A percentile compares a stretch with the other conserved stretches of the same genome.
These are phyloP conservation scores for Ascochyta fabae DNA, from an alignment of 2,329 filamentous ascomycete species.

Conservation along the genomic window DNA sequence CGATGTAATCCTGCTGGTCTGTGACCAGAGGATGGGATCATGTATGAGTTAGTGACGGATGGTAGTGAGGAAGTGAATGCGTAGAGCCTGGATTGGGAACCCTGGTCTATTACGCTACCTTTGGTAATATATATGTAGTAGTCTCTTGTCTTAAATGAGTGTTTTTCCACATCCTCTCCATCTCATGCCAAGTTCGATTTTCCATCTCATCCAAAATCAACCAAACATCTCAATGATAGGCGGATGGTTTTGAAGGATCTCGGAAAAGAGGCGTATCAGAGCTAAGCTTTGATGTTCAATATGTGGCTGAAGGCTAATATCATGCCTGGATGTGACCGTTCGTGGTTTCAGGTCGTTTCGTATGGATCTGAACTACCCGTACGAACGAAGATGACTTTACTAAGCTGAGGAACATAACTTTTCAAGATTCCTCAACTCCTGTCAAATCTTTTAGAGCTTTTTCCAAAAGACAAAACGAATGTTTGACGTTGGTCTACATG, in stretches of 20 bases:
- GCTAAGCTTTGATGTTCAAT: slow-evolving; percentile 9
- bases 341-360: slow-evolving; percentile 1
- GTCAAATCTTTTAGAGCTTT: no score
- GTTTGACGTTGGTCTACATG: no score
- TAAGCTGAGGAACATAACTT: no score
- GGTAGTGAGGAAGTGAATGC: slow-evolving; percentile 12
- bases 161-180: neutral
- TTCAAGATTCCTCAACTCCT: no score
- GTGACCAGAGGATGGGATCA: slow-evolving; percentile 9
- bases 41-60: slow-evolving; percentile 1
- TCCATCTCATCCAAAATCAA: neutral
- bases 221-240: no score
- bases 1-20: slow-evolving; percentile 12
- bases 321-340: neutral
- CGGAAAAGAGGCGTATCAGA: neutral
- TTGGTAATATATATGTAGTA: slow-evolving; percentile 17
- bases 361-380: neutral
- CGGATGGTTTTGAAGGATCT: neutral
- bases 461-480: no score
- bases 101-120: slow-evolving; percentile 28
- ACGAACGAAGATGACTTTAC: no score
- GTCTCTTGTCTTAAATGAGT: slow-evolving; percentile 1
- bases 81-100: slow-evolving; percentile 31
- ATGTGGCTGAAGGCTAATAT: neutral
- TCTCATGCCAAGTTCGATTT: neutral